A percentile compares a stretch with the other conserved stretches of the same genome.
Evolutionary conservation across 345 rosid species (phyloP).

Genomic region (Eucalyptus dawsonii): DNA sequence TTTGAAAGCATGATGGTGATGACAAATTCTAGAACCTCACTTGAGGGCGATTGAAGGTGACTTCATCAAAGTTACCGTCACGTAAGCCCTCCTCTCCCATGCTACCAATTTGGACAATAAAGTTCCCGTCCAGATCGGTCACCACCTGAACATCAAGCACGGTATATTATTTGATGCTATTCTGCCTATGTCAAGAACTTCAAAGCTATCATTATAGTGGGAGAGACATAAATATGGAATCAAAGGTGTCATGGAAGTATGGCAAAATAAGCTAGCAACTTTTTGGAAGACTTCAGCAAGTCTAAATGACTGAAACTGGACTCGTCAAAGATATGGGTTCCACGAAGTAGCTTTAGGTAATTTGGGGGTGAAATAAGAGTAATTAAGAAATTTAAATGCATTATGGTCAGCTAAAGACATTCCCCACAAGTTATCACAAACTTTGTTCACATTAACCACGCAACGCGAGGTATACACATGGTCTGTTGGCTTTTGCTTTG

Average conservation of each 20-base stretch:
- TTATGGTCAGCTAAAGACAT: neutral
- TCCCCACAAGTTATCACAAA: neutral
- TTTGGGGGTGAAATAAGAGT: neutral
- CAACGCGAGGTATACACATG: neutral
- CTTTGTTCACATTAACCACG: neutral
- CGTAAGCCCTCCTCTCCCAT: conserved; percentile 69
- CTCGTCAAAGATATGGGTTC: neutral
- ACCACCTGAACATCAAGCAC: conserved; percentile 45
- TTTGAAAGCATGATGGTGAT: neutral
- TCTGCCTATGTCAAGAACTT: neutral
- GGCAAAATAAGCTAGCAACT: neutral
- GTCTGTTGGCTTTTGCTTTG: neutral
- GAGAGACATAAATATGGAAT: neutral
- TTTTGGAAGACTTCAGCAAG: neutral
- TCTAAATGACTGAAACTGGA: neutral
- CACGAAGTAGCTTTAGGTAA: neutral
- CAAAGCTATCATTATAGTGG: neutral
- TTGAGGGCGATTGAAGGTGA: conserved; percentile 80
- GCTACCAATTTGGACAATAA: conserved; percentile 76
- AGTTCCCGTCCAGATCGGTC: conserved; percentile 80
- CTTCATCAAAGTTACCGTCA: conserved; percentile 85
- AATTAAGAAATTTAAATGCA: neutral
- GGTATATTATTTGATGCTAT: neutral
- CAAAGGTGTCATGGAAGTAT: neutral
- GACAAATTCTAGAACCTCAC: conserved; percentile 15